A percentile compares a stretch with the other conserved stretches of the same genome.
phyloP scores from a whole-genome alignment of 1,284 basidiomycete species.

The Athelia psychrophila region DNA sequence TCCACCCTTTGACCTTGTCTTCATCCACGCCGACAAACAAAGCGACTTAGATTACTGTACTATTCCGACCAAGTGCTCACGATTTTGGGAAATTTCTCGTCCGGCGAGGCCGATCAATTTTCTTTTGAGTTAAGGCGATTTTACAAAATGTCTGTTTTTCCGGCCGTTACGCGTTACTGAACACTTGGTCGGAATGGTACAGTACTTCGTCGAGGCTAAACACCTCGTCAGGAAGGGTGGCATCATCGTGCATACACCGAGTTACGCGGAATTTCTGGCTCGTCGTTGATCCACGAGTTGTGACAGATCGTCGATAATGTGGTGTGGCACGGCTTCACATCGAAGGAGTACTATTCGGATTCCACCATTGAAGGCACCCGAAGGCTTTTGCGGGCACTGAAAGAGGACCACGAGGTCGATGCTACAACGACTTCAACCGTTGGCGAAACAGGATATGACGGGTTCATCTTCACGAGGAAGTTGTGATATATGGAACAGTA shows the following conservation, averaged over 20 bases:
- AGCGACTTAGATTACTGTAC: slow-evolving; percentile 16
- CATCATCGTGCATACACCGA: slow-evolving; percentile 15
- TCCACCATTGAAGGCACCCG: slow-evolving; percentile 15
- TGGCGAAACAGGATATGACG: slow-evolving; percentile 20
- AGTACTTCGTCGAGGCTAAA: slow-evolving; percentile 25
- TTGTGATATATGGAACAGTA: not conserved
- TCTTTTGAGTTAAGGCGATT: no score
- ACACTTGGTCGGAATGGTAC: no score
- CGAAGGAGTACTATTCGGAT: not conserved
- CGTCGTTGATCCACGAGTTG: no score
- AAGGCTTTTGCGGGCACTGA: slow-evolving; percentile 14
- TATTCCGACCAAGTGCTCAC: no score
- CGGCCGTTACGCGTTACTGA: no score
- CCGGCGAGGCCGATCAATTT: no score
- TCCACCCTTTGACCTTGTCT: slow-evolving; percentile 25
- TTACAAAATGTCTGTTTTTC: no score
- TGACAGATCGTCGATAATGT: not conserved
- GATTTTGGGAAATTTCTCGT: no score
- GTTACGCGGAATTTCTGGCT: no score
- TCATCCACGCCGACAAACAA: slow-evolving; percentile 29
- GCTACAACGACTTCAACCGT: slow-evolving; percentile 22
- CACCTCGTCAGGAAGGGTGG: slow-evolving; percentile 19
- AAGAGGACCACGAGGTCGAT: slow-evolving; percentile 18
- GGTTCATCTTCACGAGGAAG: slow-evolving; percentile 16
- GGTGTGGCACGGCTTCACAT: not conserved